A percentile compares a stretch with the other conserved stretches of the same genome.
Evolutionary conservation across 2,329 filamentous ascomycete species (phyloP).

Genomic region (Didymella exigua): DNA sequence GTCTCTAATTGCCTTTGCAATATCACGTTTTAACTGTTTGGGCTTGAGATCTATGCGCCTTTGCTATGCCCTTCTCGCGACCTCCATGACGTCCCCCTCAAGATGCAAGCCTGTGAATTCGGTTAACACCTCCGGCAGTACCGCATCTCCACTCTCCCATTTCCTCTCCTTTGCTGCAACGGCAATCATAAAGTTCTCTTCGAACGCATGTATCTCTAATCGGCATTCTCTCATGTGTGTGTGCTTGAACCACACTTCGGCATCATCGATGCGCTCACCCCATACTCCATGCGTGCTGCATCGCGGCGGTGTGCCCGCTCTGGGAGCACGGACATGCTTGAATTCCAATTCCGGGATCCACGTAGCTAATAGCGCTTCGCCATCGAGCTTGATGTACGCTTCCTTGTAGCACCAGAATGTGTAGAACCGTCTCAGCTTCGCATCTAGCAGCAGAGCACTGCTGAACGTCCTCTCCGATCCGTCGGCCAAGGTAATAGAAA

Average conservation of each 20-base stretch:
- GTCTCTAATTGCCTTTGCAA: too few species aligned
- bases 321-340: conserved; percentile 60
- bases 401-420: conserved; percentile 80
- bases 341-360: conserved; percentile 78
- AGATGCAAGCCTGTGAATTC: conserved; percentile 54
- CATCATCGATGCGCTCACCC: conserved; percentile 55
- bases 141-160: conserved; percentile 39
- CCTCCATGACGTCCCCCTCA: conserved; percentile 50
- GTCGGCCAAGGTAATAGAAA: conserved; percentile 46
- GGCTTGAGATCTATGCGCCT: too few species aligned
- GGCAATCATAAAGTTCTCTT: conserved; percentile 63
- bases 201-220: conserved; percentile 64
- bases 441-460: conserved; percentile 59
- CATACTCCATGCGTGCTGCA: conserved; percentile 53
- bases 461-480: conserved; percentile 48
- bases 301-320: conserved; percentile 48
- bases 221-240: conserved; percentile 56
- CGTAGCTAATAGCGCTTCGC: conserved; percentile 73
- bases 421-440: conserved; percentile 73
- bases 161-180: conserved; percentile 53
- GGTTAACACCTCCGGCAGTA: conserved; percentile 48
- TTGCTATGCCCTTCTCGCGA: conserved; percentile 19
- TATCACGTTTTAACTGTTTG: too few species aligned
- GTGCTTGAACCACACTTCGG: conserved; percentile 55
- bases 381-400: conserved; percentile 82